Evolutionary conservation across 2,329 filamentous ascomycete genomes (phyloP).

Genomic region (Colletotrichum gloeosporioides): DNA sequence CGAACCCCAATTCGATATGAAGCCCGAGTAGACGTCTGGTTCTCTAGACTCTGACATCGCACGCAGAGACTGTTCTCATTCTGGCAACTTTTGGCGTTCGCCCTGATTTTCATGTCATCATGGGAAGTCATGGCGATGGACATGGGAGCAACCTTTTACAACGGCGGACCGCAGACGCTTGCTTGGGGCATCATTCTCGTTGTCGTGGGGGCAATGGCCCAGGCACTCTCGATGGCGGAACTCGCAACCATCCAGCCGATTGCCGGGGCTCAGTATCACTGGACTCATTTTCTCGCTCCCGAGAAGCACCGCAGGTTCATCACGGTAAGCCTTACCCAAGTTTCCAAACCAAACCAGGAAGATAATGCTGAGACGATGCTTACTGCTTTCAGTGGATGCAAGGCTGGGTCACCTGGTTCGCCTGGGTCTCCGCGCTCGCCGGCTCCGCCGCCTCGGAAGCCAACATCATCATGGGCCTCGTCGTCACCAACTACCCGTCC

Average conservation of each 20-base stretch:
- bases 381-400: slow-evolving; percentile 6
- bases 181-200: slow-evolving; percentile 17
- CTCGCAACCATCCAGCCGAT: slow-evolving; percentile 28
- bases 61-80: slow-evolving; percentile 12
- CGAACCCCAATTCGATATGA: neutral
- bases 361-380: neutral
- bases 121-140: slow-evolving; percentile 22
- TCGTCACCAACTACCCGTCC: slow-evolving; percentile 14
- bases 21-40: neutral
- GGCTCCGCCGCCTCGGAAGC: slow-evolving; percentile 15
- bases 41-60: neutral
- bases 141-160: slow-evolving; percentile 16
- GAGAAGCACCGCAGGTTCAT: slow-evolving; percentile 16
- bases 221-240: slow-evolving; percentile 24
- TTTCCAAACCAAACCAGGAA: rapidly evolving
- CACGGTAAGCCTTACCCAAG: neutral
- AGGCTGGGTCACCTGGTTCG: slow-evolving; percentile 19
- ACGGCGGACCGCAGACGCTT: slow-evolving; percentile 16
- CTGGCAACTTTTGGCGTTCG: slow-evolving; percentile 14
- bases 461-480: slow-evolving; percentile 19
- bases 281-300: slow-evolving; percentile 19
- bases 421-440: slow-evolving; percentile 17
- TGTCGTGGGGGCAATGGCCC: slow-evolving; percentile 13
- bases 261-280: slow-evolving; percentile 27
- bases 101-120: slow-evolving; percentile 18